Evolutionary conservation across 129 eudicot genomes (phyloP).

Genomic region (Helichrysum umbraculigerum): DNA sequence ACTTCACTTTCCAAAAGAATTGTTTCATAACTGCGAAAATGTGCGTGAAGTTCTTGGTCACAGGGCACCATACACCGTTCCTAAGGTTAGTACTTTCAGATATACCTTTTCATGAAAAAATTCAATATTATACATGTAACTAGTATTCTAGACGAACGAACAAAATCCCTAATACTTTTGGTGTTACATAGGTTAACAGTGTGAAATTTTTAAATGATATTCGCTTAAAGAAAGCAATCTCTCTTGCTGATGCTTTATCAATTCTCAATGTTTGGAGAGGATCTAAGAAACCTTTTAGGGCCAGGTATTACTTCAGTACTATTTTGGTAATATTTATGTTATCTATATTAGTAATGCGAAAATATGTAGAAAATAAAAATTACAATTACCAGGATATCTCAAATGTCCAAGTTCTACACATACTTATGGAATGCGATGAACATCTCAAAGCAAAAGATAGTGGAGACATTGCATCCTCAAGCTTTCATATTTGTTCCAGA

Average conservation of each 20-base stretch:
- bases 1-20: constrained; percentile 63
- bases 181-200: constrained; percentile 44
- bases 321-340: no score
- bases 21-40: constrained; percentile 60
- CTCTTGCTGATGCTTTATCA: constrained; percentile 55
- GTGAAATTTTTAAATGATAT: constrained; percentile 51
- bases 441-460: constrained; percentile 44
- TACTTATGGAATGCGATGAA: constrained; percentile 62
- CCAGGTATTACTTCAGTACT: constrained; percentile 49
- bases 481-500: constrained; percentile 72
- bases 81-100: constrained; percentile 51
- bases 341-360: no score
- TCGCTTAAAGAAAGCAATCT: constrained; percentile 60
- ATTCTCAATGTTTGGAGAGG: constrained; percentile 57
- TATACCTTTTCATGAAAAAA: no score
- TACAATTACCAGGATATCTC: constrained; percentile 54
- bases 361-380: not conserved
- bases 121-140: no score
- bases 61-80: constrained; percentile 61
- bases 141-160: no score
- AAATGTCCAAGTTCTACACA: constrained; percentile 70
- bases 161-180: no score
- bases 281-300: constrained; percentile 46
- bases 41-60: constrained; percentile 65
- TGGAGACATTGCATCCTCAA: constrained; percentile 48